A percentile compares a stretch with the other conserved stretches of the same genome.
Conservation (phyloP, 1,284 basidiomycete species). For the Cryptococcus wingfieldii region DNA sequence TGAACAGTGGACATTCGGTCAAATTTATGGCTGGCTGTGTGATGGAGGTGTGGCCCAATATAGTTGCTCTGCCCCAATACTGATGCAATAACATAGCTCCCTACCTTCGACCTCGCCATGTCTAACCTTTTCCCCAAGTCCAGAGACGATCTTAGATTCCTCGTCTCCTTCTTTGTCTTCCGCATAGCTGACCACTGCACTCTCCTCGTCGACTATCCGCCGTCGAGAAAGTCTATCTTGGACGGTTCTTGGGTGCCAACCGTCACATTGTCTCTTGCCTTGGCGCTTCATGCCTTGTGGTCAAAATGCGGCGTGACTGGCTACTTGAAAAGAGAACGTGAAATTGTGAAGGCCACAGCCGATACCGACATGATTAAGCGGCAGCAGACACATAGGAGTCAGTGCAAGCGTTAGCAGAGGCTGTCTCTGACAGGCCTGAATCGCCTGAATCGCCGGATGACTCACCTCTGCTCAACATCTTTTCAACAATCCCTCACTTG, state of each 20-base stretch:
- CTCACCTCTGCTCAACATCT: constrained; percentile 30
- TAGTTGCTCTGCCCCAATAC: background rate
- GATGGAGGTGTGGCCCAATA: constrained; percentile 52
- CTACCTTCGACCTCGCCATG: constrained; percentile 58
- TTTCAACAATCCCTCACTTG: constrained; percentile 17
- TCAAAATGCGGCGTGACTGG: constrained; percentile 56
- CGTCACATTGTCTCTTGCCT: constrained; percentile 50
- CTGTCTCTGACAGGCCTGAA: background rate
- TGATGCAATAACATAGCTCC: constrained; percentile 45
- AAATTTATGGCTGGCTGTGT: constrained; percentile 54
- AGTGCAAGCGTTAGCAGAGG: background rate
- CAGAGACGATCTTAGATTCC: constrained; percentile 57
- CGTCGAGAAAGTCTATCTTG: constrained; percentile 33
- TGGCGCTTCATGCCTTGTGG: constrained; percentile 57
- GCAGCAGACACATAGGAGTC: background rate
- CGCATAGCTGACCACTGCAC: constrained; percentile 56
- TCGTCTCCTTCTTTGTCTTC: constrained; percentile 55
- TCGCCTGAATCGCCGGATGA: constrained; percentile 31
- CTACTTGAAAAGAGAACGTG: constrained; percentile 49
- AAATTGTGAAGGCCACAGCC: constrained; percentile 2
- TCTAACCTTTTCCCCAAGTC: constrained; percentile 53
- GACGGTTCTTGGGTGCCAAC: constrained; percentile 50
- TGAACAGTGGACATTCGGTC: constrained; percentile 50
- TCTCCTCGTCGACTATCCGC: constrained; percentile 48
- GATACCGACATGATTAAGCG: background rate